Conservation (phyloP, 352 stramenopile species). For the Phytophthora pistaciae region DNA sequence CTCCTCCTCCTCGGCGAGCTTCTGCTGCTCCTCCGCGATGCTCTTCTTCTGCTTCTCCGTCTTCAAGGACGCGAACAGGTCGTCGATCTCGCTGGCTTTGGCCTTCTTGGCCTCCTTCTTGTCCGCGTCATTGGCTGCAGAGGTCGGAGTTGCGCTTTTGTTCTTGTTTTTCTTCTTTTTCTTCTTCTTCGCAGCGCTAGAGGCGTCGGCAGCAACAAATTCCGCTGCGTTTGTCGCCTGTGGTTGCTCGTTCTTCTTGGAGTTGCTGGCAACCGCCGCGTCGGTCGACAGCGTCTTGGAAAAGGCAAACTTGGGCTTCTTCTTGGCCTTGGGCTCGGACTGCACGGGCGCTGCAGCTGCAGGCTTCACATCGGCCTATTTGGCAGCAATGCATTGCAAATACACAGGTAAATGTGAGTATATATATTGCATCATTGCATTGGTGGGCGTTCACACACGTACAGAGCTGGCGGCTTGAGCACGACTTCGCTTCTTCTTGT, state of each 20-base stretch:
- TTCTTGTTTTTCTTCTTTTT: conserved; percentile 78
- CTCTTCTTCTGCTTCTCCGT: conserved; percentile 77
- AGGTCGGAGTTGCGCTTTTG: conserved; percentile 23
- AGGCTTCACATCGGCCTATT: conserved; percentile 15
- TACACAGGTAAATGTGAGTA: conserved; percentile 14
- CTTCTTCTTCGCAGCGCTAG: conserved; percentile 30
- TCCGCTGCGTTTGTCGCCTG: neutral
- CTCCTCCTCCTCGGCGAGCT: conserved; percentile 55
- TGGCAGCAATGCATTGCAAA: conserved; percentile 1
- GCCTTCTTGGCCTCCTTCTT: conserved; percentile 38
- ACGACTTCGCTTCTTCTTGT: conserved; percentile 41
- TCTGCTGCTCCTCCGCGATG: conserved; percentile 64
- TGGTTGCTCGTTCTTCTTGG: neutral
- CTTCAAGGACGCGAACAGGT: conserved; percentile 82
- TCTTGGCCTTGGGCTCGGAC: conserved; percentile 29
- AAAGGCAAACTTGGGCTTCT: conserved; percentile 33
- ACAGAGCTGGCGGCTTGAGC: conserved; percentile 19
- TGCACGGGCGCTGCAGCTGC: neutral
- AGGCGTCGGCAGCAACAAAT: neutral
- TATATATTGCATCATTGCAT: neutral
- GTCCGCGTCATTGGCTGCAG: neutral
- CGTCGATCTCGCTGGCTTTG: conserved; percentile 71
- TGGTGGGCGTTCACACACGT: conserved; percentile 10
- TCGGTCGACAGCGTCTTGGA: conserved; percentile 28
- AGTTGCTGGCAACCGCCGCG: conserved; percentile 3